Base-by-base conservation (phyloP, 495 filamentous ascomycete genomes). In the Tuber microsphaerosporum region DNA sequence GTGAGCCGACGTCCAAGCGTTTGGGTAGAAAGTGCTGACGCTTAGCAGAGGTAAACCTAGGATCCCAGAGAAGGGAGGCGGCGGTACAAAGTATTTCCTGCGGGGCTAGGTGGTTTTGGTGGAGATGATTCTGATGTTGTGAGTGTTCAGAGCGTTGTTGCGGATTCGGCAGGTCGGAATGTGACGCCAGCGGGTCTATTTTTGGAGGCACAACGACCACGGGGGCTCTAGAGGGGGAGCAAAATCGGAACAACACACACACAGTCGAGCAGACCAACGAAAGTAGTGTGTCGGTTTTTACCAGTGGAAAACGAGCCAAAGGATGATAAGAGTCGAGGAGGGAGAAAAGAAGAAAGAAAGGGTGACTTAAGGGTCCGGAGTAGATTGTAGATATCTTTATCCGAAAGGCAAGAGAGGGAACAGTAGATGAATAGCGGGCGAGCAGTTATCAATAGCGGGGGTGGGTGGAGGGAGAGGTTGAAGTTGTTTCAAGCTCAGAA, bases 51-150 rank as follows among this genome's bases (percentile, higher is more conserved):
- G 81, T 85, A 78, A 84, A 81, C 71, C 65, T 48, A 8, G 80
- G 80, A 70, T 86, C 83, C 82, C 87, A 88, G 19, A 88, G 83
- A 43, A 87, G 74, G 37, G 79, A 83, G 45, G 84, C 83, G n/a
- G 83, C 83, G 3, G 86, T 86, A 22, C 69, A 76, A 45, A 73
- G 56, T 46, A 70, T 74, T n/a, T 73, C 72, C 26, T 79, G 69
- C 14, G 42, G 45, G 34, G 65, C 34, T 45, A 22, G 61, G 22
- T 56, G 73, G 19, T 39, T 51, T 0, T 41, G 77, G 44, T 46
- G 73, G 45, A 51, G 70, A 34, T 79, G 77, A 48, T 80, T 46
- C 20, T 44, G 75, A 39, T 77, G 75, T 7, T 77, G 73, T 22
- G 26, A 43, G 45, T 75, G 71, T 71, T 76, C 77, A 72, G 76